Conservation (phyloP, 2,329 filamentous ascomycete genomes). For the Chaetomium strumarium region DNA sequence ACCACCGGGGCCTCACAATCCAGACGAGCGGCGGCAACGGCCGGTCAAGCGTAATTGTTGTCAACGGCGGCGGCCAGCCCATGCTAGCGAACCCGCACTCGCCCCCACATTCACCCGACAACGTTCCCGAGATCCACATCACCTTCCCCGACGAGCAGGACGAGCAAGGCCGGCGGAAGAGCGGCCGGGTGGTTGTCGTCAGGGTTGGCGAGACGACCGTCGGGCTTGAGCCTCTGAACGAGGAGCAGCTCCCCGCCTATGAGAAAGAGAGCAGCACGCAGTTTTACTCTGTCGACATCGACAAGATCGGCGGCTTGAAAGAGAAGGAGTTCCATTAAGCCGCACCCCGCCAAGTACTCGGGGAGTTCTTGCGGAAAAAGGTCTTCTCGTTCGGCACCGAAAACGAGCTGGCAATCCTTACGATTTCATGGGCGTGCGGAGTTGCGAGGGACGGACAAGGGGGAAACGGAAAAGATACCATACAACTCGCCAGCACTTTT, state of each 20-base stretch:
- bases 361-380: not conserved
- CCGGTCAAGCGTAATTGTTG: conserved; percentile 66
- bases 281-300: conserved; percentile 92
- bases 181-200: conserved; percentile 85
- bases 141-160: conserved; percentile 97
- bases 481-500: conserved; percentile 9
- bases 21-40: conserved; percentile 48
- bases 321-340: conserved; percentile 60
- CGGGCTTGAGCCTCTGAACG: conserved; percentile 80
- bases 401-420: conserved; percentile 12
- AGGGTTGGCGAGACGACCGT: conserved; percentile 82
- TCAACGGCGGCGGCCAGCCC: conserved; percentile 68
- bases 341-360: not conserved
- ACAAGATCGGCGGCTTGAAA: conserved; percentile 87
- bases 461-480: conserved; percentile 18
- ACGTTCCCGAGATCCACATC: conserved; percentile 92
- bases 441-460: conserved; percentile 17
- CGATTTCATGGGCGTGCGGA: conserved; percentile 15
- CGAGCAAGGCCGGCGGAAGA: conserved; percentile 71
- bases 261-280: conserved; percentile 71
- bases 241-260: conserved; percentile 79
- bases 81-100: conserved; percentile 71
- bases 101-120: conserved; percentile 72
- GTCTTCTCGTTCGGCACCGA: not conserved
- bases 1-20: conserved; percentile 51